Conservation (phyloP, 2,329 filamentous ascomycete genomes). For the Acrocalymma vagum region DNA sequence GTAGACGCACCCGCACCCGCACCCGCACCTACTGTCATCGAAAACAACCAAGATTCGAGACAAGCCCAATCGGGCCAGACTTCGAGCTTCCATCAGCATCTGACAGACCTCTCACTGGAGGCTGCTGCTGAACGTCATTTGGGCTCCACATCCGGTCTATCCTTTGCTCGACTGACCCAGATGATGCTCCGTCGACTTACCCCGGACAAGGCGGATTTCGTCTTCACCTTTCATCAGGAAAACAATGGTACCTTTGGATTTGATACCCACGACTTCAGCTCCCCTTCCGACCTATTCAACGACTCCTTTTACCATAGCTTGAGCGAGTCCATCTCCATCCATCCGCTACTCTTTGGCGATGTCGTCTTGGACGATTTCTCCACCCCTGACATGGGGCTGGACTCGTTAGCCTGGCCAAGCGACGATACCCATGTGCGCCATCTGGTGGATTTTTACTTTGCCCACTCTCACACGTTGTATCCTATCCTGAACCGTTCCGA, state of each 20-base stretch:
- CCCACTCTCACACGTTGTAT: constrained; percentile 58
- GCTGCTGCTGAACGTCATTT: constrained; percentile 56
- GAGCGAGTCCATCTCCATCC: constrained; percentile 1
- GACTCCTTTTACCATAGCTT: neutral
- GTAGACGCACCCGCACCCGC: no score
- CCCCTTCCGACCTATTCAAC: neutral
- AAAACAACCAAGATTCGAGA: no score
- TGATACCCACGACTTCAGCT: no score
- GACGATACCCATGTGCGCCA: constrained; percentile 4
- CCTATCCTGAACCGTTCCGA: constrained; percentile 51
- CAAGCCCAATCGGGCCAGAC: no score
- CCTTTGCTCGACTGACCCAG: constrained; percentile 45
- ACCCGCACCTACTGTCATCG: no score
- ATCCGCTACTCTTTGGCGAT: neutral
- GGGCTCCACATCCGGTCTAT: constrained; percentile 55
- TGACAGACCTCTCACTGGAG: constrained; percentile 34
- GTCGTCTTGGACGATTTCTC: neutral
- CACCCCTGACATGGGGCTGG: no score
- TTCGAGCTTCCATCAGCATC: no score
- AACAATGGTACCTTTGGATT: no score
- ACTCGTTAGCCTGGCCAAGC: neutral
- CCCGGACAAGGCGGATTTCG: constrained; percentile 7
- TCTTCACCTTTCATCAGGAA: no score
- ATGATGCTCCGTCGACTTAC: constrained; percentile 3
- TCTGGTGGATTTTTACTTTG: constrained; percentile 53